A percentile compares a stretch with the other conserved stretches of the same genome.
Conservation (phyloP, 495 filamentous ascomycete species). For the Daldinia bambusicola region DNA sequence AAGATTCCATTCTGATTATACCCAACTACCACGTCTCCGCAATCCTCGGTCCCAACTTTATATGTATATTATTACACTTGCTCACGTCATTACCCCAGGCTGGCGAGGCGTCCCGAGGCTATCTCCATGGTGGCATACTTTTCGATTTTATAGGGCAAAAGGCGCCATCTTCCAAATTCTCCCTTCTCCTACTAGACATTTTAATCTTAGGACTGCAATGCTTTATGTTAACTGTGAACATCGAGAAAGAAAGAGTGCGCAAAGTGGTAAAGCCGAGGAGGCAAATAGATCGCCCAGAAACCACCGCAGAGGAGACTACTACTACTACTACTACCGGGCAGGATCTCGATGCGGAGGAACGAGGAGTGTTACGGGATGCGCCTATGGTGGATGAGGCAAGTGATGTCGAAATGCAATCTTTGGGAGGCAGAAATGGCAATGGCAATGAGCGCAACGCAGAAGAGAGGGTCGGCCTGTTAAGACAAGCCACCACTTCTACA, state of each 20-base stretch:
- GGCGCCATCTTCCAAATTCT: conserved; percentile 72
- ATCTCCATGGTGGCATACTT: conserved; percentile 84
- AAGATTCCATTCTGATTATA: conserved; percentile 62
- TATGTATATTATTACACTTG: conserved; percentile 79
- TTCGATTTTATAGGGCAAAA: conserved; percentile 90
- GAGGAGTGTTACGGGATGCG: conserved; percentile 70
- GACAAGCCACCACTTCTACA: conserved; percentile 46
- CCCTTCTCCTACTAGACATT: conserved; percentile 72
- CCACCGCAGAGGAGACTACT: conserved; percentile 34
- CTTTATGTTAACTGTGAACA: conserved; percentile 76
- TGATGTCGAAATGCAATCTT: conserved; percentile 63
- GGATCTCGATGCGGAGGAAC: conserved; percentile 84
- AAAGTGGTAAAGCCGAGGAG: conserved; percentile 52
- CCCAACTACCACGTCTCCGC: conserved; percentile 75
- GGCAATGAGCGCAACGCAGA: conserved; percentile 53
- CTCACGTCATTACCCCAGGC: conserved; percentile 70
- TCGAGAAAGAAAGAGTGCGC: conserved; percentile 71
- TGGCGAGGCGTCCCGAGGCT: conserved; percentile 79
- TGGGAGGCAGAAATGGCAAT: conserved; percentile 41
- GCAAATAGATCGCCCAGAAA: conserved; percentile 25
- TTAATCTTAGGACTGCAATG: conserved; percentile 74
- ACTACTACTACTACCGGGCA: conserved; percentile 54
- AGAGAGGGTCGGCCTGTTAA: conserved; percentile 59
- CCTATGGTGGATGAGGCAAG: conserved; percentile 51
- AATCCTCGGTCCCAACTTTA: conserved; percentile 73